A percentile compares a stretch with the other conserved stretches of the same genome.
Conservation (phyloP, 352 stramenopile genomes). For the Phytophthora europaea region DNA sequence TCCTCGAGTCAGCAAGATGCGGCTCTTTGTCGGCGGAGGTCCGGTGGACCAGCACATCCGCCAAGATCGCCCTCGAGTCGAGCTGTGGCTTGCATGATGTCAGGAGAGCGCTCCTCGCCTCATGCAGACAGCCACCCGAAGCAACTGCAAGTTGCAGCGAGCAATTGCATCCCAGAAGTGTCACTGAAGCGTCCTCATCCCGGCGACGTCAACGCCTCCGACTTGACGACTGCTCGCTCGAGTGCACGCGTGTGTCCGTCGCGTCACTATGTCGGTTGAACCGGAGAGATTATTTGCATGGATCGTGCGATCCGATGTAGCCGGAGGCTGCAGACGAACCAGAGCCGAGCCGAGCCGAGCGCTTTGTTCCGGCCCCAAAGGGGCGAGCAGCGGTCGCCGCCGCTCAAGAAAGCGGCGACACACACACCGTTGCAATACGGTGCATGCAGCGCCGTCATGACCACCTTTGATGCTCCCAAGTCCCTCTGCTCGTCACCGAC, state of each 20-base stretch:
- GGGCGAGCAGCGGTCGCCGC: background rate
- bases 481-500: background rate
- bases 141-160: background rate
- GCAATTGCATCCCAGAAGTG: background rate
- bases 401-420: background rate
- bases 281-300: background rate
- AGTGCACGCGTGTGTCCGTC: slow-evolving; percentile 19
- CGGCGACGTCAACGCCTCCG: slow-evolving; percentile 14
- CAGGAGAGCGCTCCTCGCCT: too few relatives aligned
- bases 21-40: background rate
- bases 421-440: slow-evolving; percentile 11
- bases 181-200: slow-evolving; percentile 4
- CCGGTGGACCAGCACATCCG: slow-evolving; percentile 5
- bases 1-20: slow-evolving; percentile 3
- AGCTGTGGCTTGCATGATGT: background rate
- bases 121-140: background rate
- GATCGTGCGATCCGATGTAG: slow-evolving; percentile 12
- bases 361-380: slow-evolving; percentile 20
- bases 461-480: background rate
- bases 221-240: slow-evolving; percentile 18
- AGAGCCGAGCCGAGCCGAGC: slow-evolving; percentile 10
- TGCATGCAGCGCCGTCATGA: slow-evolving; percentile 7
- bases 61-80: background rate
- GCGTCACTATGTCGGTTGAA: slow-evolving; percentile 35
- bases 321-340: slow-evolving; percentile 18